Evolutionary conservation across 208 protist genomes (phyloP).

Genomic region (Trypanosoma theileri): DNA sequence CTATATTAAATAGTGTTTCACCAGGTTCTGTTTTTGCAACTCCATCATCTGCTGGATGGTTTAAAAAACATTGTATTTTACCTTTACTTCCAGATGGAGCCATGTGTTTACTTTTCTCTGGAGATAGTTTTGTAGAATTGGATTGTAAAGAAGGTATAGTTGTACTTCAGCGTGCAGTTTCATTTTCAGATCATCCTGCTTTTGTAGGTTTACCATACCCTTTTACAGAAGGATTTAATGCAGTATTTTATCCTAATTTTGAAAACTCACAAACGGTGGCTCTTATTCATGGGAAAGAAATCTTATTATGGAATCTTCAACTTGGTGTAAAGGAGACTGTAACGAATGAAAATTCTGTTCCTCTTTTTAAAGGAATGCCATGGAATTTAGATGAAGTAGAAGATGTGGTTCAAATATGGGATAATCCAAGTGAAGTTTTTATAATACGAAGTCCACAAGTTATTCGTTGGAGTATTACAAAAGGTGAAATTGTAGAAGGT

Average conservation of each 20-base stretch:
- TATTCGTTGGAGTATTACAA: slow-evolving; percentile 28
- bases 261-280: slow-evolving; percentile 36
- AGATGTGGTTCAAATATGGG: slow-evolving; percentile 53
- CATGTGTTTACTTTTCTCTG: slow-evolving; percentile 58
- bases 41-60: slow-evolving; percentile 33
- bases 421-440: slow-evolving; percentile 31
- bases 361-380: slow-evolving; percentile 39
- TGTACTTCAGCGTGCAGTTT: slow-evolving; percentile 14
- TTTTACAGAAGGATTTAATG: slow-evolving; percentile 59
- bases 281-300: slow-evolving; percentile 39
- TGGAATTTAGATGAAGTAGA: slow-evolving; percentile 37
- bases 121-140: slow-evolving; percentile 48
- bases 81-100: slow-evolving; percentile 31
- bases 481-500: slow-evolving; percentile 13
- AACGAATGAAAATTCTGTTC: slow-evolving; percentile 17
- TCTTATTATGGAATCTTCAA: slow-evolving; percentile 63
- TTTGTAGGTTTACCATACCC: slow-evolving; percentile 58
- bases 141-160: slow-evolving; percentile 27
- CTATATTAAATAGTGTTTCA: slow-evolving; percentile 19
- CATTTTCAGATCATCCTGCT: slow-evolving; percentile 31
- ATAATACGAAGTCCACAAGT: slow-evolving; percentile 29
- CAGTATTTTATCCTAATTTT: slow-evolving; percentile 58
- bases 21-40: slow-evolving; percentile 30
- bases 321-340: slow-evolving; percentile 11
- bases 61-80: slow-evolving; percentile 40